These are phyloP conservation scores for Penicillium sp. DNA, from an alignment of 2,329 filamentous ascomycete species.

Conservation along the genomic window DNA sequence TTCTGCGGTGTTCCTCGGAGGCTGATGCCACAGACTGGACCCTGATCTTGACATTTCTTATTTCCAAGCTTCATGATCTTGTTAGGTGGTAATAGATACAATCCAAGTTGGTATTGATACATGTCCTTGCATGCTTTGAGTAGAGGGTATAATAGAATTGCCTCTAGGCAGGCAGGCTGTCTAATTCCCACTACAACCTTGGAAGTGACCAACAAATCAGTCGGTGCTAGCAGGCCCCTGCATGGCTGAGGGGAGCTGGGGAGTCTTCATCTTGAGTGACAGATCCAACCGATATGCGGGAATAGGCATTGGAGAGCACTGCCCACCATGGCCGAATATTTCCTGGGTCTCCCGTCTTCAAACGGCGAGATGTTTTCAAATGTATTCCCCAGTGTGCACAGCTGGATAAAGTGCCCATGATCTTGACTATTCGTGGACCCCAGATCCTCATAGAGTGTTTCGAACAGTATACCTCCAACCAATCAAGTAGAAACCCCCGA, in stretches of 20 bases:
- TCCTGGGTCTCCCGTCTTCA: neutral
- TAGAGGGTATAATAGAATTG: neutral
- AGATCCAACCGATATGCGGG: neutral
- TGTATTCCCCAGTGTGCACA: neutral
- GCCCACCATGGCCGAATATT: neutral
- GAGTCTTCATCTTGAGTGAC: neutral
- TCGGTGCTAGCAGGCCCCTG: too few species aligned
- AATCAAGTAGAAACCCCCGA: neutral
- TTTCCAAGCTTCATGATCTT: neutral
- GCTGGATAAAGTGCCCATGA: neutral
- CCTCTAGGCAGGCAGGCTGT: neutral
- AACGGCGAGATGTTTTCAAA: neutral
- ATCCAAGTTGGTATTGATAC: neutral
- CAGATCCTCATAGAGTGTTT: neutral
- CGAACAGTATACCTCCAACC: neutral
- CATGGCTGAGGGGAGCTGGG: neutral
- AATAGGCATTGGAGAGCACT: neutral
- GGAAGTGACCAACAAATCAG: neutral
- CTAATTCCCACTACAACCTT: neutral
- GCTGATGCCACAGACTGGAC: conserved; percentile 3
- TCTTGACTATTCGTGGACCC: neutral
- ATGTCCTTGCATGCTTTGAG: neutral
- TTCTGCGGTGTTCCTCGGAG: conserved; percentile 14
- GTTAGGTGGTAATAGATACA: conserved; percentile 19
- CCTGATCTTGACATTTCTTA: conserved; percentile 3